Evolutionary conservation across 1,139 yeast species (phyloP).

Genomic region (Meyerozyma elateridarum): DNA sequence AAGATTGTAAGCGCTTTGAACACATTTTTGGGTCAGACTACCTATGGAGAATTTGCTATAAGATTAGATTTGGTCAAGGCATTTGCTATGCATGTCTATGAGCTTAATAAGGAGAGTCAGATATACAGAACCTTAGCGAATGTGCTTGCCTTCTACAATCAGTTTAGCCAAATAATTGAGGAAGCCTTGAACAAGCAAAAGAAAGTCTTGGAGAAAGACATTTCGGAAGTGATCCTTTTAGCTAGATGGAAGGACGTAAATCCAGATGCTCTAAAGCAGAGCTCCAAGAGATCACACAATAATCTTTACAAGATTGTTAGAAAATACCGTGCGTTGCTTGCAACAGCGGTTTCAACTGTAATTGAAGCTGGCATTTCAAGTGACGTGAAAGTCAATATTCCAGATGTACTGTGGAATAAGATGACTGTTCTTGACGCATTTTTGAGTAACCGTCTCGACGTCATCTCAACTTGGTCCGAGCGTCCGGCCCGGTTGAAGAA

Average conservation of each 20-base stretch:
- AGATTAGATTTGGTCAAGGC: conserved; percentile 60
- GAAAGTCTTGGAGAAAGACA: conserved; percentile 66
- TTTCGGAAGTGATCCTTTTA: conserved; percentile 75
- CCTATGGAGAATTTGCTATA: conserved; percentile 64
- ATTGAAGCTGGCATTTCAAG: conserved; percentile 57
- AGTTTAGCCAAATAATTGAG: conserved; percentile 48
- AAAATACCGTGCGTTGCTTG: conserved; percentile 67
- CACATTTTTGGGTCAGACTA: conserved; percentile 68
- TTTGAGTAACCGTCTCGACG: conserved; percentile 3
- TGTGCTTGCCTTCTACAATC: conserved; percentile 60
- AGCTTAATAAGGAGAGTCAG: conserved; percentile 17
- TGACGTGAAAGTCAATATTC: conserved; percentile 12
- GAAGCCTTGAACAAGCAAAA: conserved; percentile 43
- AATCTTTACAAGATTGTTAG: conserved; percentile 78
- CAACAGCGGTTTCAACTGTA: conserved; percentile 47
- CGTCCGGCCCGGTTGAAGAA: conserved; percentile 57
- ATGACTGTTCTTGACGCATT: too few relatives aligned
- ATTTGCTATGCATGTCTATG: conserved; percentile 49
- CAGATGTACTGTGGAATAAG: too few relatives aligned
- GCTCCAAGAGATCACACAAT: conserved; percentile 85
- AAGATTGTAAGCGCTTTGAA: conserved; percentile 67
- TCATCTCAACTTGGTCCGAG: conserved; percentile 42
- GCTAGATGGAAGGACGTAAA: conserved; percentile 99
- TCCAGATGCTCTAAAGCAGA: conserved; percentile 86
- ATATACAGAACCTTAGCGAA: conserved; percentile 50